phyloP scores from a whole-genome alignment of 225 moss, liverwort and hornwort genomes.

The Takakia lepidozioides region DNA sequence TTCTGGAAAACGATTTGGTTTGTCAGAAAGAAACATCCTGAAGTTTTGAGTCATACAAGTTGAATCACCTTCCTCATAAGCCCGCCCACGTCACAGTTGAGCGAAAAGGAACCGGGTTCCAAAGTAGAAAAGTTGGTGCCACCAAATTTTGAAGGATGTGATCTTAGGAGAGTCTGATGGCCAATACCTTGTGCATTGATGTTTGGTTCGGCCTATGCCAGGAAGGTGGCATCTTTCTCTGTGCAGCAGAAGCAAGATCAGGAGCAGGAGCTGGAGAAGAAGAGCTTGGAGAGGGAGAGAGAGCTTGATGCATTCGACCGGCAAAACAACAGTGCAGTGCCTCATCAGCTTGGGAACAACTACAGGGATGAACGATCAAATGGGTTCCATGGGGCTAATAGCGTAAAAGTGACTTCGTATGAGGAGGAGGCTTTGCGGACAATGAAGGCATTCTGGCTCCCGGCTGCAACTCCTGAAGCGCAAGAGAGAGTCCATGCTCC shows the following conservation, averaged over 20 bases:
- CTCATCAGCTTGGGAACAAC: constrained; percentile 43
- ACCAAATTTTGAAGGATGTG: too few relatives aligned
- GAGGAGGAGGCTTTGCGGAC: constrained; percentile 94
- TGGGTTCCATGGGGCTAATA: constrained; percentile 75
- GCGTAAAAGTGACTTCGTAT: constrained; percentile 66
- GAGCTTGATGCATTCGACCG: constrained; percentile 77
- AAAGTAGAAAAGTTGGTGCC: too few relatives aligned
- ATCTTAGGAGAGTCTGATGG: too few relatives aligned
- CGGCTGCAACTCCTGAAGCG: constrained; percentile 81
- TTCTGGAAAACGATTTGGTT: too few relatives aligned
- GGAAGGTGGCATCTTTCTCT: constrained; percentile 52
- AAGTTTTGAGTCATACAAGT: too few relatives aligned
- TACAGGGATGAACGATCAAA: constrained; percentile 35
- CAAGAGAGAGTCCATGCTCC: constrained; percentile 66
- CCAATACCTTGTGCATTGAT: background rate
- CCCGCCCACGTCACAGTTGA: too few relatives aligned
- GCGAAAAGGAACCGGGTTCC: too few relatives aligned
- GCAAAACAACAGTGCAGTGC: constrained; percentile 77
- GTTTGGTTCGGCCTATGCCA: constrained; percentile 6
- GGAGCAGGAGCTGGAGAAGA: constrained; percentile 54
- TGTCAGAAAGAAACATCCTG: too few relatives aligned
- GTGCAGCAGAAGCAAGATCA: constrained; percentile 65
- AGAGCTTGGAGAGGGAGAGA: constrained; percentile 43
- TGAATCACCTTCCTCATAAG: too few relatives aligned
- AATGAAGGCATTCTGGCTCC: constrained; percentile 97